Percentiles rank a stretch among this genome's conserved stretches.
Conservation (phyloP, 768 basidiomycete genomes). For the Clavulina sp. region DNA sequence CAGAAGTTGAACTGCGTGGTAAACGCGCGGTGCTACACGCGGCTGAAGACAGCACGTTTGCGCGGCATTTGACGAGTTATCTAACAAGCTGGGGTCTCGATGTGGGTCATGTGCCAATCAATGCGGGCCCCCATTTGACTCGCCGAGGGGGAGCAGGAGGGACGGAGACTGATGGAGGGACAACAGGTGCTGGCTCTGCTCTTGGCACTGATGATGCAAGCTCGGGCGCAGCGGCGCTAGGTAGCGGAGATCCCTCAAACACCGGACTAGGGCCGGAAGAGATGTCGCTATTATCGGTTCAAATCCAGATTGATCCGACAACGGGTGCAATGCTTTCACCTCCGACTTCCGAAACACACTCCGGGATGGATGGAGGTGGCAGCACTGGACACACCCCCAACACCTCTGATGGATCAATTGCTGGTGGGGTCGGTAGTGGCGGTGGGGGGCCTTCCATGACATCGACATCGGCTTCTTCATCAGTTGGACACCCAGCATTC, state of each 20-base stretch:
- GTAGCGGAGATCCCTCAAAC: neutral
- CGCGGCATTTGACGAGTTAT: slow-evolving; percentile 83
- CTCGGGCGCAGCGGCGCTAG: neutral
- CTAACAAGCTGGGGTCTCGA: slow-evolving; percentile 93
- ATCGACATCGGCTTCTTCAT: no score
- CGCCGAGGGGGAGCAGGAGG: no score
- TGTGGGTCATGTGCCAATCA: slow-evolving; percentile 46
- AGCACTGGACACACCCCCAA: neutral
- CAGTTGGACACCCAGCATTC: slow-evolving; percentile 43
- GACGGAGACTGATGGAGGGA: neutral
- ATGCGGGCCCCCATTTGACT: slow-evolving; percentile 16
- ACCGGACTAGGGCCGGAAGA: no score
- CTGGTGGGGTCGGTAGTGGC: no score
- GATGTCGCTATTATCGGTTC: no score
- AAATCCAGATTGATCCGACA: no score
- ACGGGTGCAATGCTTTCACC: no score
- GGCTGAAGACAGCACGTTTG: slow-evolving; percentile 72
- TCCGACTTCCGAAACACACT: neutral
- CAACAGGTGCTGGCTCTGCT: neutral
- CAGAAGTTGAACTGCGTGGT: slow-evolving; percentile 55
- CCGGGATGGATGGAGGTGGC: slow-evolving; percentile 2
- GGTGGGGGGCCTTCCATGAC: no score
- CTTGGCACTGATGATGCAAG: neutral
- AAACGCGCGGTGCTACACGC: slow-evolving; percentile 75
- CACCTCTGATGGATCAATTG: no score